Conservation (phyloP, 2,329 filamentous ascomycete genomes). For the Fusarium xyrophilum region DNA sequence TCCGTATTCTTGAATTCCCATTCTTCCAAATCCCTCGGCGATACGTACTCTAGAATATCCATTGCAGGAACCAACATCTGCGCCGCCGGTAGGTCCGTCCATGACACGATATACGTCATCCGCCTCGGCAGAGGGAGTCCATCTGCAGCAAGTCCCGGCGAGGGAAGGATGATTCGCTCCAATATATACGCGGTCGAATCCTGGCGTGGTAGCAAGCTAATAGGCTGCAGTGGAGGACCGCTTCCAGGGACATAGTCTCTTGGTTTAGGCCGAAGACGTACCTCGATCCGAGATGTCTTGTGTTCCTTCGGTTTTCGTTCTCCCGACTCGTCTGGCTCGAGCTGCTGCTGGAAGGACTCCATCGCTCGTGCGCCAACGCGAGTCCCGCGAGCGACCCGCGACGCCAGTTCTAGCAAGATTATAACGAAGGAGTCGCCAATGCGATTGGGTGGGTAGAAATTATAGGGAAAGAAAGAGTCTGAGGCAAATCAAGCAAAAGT, state of each 20-base stretch:
- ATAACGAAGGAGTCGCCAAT: background rate
- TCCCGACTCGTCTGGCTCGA: slow-evolving; percentile 1
- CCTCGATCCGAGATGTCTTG: slow-evolving; percentile 23
- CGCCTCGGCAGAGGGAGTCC: slow-evolving; percentile 51
- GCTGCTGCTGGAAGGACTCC: slow-evolving; percentile 23
- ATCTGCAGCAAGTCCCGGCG: slow-evolving; percentile 42
- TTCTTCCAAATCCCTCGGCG: slow-evolving; percentile 61
- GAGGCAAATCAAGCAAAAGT: fast-evolving
- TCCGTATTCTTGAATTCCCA: slow-evolving; percentile 59
- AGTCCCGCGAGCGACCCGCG: slow-evolving; percentile 18
- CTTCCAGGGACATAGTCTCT: slow-evolving; percentile 54
- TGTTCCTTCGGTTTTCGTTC: slow-evolving; percentile 23
- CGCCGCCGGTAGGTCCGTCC: slow-evolving; percentile 59
- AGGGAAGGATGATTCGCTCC: slow-evolving; percentile 58
- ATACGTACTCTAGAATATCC: slow-evolving; percentile 65
- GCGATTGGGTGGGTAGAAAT: background rate
- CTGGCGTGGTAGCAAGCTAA: slow-evolving; percentile 56
- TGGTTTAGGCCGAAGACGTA: slow-evolving; percentile 28
- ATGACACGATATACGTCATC: slow-evolving; percentile 62
- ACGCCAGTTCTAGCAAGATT: background rate
- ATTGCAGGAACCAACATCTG: slow-evolving; percentile 55
- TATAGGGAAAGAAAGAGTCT: background rate
- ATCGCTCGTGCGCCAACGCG: slow-evolving; percentile 25
- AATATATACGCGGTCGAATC: slow-evolving; percentile 65
- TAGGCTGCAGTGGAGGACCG: slow-evolving; percentile 55